Conservation (phyloP, 352 stramenopile species). For the Phytophthora megakarya region DNA sequence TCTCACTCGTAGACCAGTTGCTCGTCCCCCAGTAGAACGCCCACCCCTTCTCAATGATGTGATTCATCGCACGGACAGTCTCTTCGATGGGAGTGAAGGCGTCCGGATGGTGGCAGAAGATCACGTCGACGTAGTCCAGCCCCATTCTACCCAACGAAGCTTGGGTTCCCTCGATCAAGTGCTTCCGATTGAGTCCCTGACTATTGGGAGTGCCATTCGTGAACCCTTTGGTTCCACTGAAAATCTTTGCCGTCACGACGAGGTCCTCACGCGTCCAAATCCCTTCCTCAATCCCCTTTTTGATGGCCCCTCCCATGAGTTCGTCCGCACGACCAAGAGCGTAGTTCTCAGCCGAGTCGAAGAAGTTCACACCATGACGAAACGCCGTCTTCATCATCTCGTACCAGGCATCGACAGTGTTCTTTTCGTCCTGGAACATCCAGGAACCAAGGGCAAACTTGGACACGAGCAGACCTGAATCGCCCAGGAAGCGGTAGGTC, state of each 20-base stretch:
- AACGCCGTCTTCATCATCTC: conserved; percentile 23
- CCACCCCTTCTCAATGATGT: conserved; percentile 55
- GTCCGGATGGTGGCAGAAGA: conserved; percentile 65
- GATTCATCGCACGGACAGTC: conserved; percentile 67
- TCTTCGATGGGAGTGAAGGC: no score
- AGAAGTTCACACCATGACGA: conserved; percentile 50
- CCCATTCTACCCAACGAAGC: conserved; percentile 44
- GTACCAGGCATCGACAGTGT: conserved; percentile 11
- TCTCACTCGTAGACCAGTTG: conserved; percentile 26
- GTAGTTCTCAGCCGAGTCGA: conserved; percentile 33
- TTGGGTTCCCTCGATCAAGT: conserved; percentile 52
- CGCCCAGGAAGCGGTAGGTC: conserved; percentile 27
- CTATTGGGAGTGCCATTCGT: conserved; percentile 20
- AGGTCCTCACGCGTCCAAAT: conserved; percentile 49
- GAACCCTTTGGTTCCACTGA: conserved; percentile 31
- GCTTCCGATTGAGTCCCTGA: conserved; percentile 41
- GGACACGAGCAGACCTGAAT: conserved; percentile 30
- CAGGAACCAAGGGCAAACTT: conserved; percentile 16
- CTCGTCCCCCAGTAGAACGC: conserved; percentile 64
- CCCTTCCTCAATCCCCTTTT: conserved; percentile 37
- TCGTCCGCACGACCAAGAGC: conserved; percentile 10
- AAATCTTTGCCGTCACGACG: conserved; percentile 62
- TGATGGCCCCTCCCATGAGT: conserved; percentile 47
- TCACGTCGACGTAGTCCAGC: conserved; percentile 56
- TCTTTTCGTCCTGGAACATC: conserved; percentile 5